A percentile compares a stretch with the other conserved stretches of the same genome.
Evolutionary conservation across 495 filamentous ascomycete genomes (phyloP).

Genomic region (Neurospora tetraspora): DNA sequence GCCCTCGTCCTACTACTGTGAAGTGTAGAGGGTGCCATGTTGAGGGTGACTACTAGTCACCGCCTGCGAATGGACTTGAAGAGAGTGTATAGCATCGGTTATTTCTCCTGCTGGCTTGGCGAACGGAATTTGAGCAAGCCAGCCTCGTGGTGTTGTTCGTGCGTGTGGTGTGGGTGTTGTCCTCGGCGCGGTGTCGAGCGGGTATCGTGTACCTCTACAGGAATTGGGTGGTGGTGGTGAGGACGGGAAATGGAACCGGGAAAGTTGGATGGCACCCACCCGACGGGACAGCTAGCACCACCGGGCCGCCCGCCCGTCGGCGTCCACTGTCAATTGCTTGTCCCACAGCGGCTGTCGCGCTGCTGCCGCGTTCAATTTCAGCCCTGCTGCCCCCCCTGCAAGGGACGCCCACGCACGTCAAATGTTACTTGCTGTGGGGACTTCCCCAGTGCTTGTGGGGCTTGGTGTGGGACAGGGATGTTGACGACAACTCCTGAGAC

Average conservation of each 20-base stretch:
- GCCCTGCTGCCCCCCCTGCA: neutral
- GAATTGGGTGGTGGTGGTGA: neutral
- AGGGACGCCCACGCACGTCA: neutral
- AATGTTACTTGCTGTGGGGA: neutral
- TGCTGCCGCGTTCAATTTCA: neutral
- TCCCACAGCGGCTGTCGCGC: neutral
- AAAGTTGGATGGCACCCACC: neutral
- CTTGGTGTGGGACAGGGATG: neutral
- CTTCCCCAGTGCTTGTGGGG: neutral
- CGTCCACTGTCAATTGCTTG: neutral
- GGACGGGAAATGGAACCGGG: neutral
- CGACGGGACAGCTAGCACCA: neutral
- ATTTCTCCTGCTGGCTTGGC: neutral
- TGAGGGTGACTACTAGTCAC: conserved; percentile 23
- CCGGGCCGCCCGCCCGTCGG: neutral
- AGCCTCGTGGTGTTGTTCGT: neutral
- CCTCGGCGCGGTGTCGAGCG: neutral
- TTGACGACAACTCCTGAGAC: neutral
- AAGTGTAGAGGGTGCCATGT: conserved; percentile 21
- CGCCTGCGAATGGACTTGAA: conserved; percentile 33
- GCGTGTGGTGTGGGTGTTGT: too few species aligned
- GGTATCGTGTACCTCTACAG: neutral
- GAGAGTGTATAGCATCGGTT: conserved; percentile 14
- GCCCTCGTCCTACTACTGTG: conserved; percentile 8
- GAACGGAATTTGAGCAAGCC: neutral